These are phyloP conservation scores for Lentinula aciculospora DNA, from an alignment of 768 basidiomycete species.

Conservation along the genomic window DNA sequence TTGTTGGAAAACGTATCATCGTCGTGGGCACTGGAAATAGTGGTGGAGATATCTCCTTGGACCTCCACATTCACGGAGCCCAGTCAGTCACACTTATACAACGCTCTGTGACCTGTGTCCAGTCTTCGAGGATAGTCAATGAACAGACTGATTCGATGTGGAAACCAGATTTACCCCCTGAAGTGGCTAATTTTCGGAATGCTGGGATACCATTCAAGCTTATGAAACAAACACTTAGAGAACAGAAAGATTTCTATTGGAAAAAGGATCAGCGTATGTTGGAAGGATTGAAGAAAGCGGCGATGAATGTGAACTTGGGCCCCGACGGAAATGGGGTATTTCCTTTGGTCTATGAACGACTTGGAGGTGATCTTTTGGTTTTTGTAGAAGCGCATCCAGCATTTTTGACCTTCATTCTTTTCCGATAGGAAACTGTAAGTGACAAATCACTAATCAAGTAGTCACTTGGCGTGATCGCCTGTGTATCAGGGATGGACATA, in stretches of 20 bases:
- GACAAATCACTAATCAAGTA: not conserved
- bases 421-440: no score
- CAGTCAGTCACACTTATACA: slow-evolving; percentile 1
- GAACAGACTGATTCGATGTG: not conserved
- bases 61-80: not conserved
- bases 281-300: not conserved
- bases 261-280: not conserved
- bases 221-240: not conserved
- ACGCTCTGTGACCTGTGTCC: not conserved
- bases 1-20: not conserved
- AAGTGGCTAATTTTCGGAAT: not conserved
- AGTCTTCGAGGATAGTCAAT: not conserved
- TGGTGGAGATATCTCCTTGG: not conserved
- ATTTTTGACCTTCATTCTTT: not conserved
- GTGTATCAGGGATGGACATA: slow-evolving; percentile 29
- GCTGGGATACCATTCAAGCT: not conserved
- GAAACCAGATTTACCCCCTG: not conserved
- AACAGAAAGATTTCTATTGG: not conserved
- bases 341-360: slow-evolving; percentile 21
- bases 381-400: not conserved
- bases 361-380: slow-evolving; percentile 24
- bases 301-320: not conserved
- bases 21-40: slow-evolving; percentile 4
- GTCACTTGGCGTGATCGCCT: not conserved
- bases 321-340: slow-evolving; percentile 12